Evolutionary conservation across 2,329 filamentous ascomycete species (phyloP), one percentile per base, ranked within the genome.

Genomic region (Endoconidiophora polonica): DNA sequence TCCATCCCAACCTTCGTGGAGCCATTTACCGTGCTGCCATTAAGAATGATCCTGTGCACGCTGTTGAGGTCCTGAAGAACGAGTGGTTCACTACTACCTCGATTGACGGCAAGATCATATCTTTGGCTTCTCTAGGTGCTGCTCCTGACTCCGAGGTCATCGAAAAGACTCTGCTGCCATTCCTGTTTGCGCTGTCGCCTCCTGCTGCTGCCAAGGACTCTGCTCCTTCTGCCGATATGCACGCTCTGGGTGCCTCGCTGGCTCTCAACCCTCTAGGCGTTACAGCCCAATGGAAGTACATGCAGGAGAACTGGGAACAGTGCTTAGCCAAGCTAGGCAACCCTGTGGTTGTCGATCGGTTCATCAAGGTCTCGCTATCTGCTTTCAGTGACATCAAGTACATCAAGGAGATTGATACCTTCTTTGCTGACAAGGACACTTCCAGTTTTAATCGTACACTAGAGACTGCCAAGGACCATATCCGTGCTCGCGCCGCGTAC

Each of bases 51-150:
- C 79, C 86, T 5, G 77, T 77, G 5, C 73, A 74, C 48, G 69
- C 78, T 14, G 85, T 86, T 56, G 73, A 83, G 24, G 74, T 80
- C 5, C 73, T 98, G 49, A 86, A 90, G 68, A 77, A 86, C 49
- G 88, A 95, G 62, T 96, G 86, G 73, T 73, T 78, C 55, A 79
- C 71, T 46, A 91, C 86, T 10, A 81, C 82, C 48, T 86, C 87
- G 5, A 80, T 95, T 37, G 91, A 96, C 59, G 88, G 87, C 58
- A 93, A 88, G 65, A 87, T 94, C 57, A 83, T 94, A 56, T 83
- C 79, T 56, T 74, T 96, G 2, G 70, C 75, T 37, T 77, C 83
- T 3, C 73, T 98, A 42, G 86, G 87, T 33, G 77, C 79, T 38
- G 79, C 83, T 18, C 80, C 81, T 58, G 77, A 86, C 50, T 61